Percentiles rank a stretch among this genome's conserved stretches.
These are phyloP conservation scores for Orbilia javanica DNA, from an alignment of 2,329 filamentous ascomycete genomes.

Conservation along the genomic window DNA sequence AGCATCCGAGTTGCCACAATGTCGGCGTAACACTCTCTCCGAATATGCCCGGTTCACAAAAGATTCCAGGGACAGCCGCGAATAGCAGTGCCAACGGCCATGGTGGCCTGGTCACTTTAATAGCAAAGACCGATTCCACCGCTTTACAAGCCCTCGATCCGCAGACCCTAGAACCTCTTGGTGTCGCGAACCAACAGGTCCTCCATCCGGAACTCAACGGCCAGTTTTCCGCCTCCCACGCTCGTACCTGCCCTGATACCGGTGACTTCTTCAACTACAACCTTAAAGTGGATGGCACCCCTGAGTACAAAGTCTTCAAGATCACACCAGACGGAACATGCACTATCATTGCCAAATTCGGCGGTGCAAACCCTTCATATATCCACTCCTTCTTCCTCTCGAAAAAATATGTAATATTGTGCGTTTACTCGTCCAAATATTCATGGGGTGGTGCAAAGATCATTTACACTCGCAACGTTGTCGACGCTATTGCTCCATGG, in stretches of 20 bases:
- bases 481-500: conserved; percentile 77
- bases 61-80: conserved; percentile 13
- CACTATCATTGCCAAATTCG: conserved; percentile 77
- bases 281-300: conserved; percentile 72
- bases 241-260: conserved; percentile 76
- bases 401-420: conserved; percentile 77
- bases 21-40: conserved; percentile 75
- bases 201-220: conserved; percentile 79
- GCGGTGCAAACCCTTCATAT: conserved; percentile 73
- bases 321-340: conserved; percentile 75
- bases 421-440: conserved; percentile 77
- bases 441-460: conserved; percentile 72
- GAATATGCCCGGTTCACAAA: conserved; percentile 71
- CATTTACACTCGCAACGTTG: conserved; percentile 75
- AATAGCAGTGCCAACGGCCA: conserved; percentile 57
- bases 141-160: conserved; percentile 75
- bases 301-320: conserved; percentile 77
- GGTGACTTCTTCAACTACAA: conserved; percentile 88
- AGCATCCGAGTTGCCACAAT: conserved; percentile 68
- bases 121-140: conserved; percentile 72
- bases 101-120: conserved; percentile 64
- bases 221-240: conserved; percentile 77
- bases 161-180: conserved; percentile 78
- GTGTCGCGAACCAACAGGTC: conserved; percentile 71
- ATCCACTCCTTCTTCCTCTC: conserved; percentile 87